phyloP scores from a whole-genome alignment of 148 eudicot species.

The Silene uniflora region DNA sequence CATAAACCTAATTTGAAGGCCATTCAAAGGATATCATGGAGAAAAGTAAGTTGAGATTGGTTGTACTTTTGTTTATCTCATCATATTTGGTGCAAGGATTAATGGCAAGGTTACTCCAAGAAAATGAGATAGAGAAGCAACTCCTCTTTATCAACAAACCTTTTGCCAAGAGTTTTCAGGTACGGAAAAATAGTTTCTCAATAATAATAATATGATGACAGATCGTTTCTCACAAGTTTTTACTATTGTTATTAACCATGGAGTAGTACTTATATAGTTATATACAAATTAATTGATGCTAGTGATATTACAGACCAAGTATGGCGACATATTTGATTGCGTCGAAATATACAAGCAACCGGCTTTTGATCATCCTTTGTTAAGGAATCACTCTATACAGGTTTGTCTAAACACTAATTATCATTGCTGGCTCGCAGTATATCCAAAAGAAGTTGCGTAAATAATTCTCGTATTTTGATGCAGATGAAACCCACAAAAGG shows the following conservation, averaged over 20 bases:
- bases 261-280: too few relatives aligned
- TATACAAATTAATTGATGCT: too few relatives aligned
- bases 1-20: background rate
- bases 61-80: background rate
- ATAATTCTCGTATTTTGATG: background rate
- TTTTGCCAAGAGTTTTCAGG: background rate
- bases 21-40: background rate
- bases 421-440: background rate
- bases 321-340: constrained; percentile 7
- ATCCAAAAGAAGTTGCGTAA: too few relatives aligned
- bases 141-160: background rate
- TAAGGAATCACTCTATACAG: constrained; percentile 22
- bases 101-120: background rate
- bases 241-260: too few relatives aligned
- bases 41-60: background rate
- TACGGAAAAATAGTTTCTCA: too few relatives aligned
- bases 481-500: constrained; percentile 21
- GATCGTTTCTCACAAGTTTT: too few relatives aligned
- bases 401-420: background rate
- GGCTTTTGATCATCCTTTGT: constrained; percentile 17
- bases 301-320: constrained; percentile 18
- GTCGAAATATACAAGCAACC: constrained; percentile 15
- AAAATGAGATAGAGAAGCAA: background rate
- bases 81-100: background rate
- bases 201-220: too few relatives aligned